Conservation (phyloP, 768 basidiomycete genomes). For the Rhodosporidiobolus sp. region DNA sequence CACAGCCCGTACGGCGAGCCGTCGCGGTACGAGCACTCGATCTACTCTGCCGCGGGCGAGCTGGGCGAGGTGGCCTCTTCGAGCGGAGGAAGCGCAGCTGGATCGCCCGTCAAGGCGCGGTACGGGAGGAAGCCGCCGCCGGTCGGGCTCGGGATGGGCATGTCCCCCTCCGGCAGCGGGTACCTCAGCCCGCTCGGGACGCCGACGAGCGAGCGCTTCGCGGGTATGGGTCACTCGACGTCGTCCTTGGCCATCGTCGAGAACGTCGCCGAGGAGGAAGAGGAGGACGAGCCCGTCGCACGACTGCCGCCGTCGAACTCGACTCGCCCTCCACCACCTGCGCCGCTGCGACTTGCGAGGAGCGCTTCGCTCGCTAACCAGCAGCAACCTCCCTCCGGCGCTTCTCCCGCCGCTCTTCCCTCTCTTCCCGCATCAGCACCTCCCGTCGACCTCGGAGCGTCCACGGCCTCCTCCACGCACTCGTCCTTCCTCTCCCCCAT, state of each 20-base stretch:
- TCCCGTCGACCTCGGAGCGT: background rate
- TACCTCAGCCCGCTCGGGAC: background rate
- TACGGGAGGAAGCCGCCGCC: background rate
- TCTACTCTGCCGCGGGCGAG: slow-evolving; percentile 25
- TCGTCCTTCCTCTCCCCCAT: background rate
- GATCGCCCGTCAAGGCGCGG: background rate
- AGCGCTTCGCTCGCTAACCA: slow-evolving; percentile 4
- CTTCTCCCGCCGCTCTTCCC: background rate
- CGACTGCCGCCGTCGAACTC: background rate
- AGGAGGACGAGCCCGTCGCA: background rate
- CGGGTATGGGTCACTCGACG: background rate
- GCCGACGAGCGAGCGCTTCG: background rate
- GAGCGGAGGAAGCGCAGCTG: background rate
- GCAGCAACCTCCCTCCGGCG: background rate
- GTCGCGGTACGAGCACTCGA: slow-evolving; percentile 8
- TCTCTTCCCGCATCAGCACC: background rate
- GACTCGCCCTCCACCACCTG: background rate
- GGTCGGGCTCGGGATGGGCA: too few relatives aligned
- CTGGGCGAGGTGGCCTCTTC: slow-evolving; percentile 14
- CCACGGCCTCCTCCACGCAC: background rate
- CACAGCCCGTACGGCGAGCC: slow-evolving; percentile 16
- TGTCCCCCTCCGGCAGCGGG: background rate
- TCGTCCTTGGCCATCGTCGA: background rate
- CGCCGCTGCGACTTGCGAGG: slow-evolving; percentile 1
- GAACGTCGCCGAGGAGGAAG: too few relatives aligned